A percentile compares a stretch with the other conserved stretches of the same genome.
Evolutionary conservation across 345 rosid genomes (phyloP).

Genomic region (Euphorbia tirucalli): DNA sequence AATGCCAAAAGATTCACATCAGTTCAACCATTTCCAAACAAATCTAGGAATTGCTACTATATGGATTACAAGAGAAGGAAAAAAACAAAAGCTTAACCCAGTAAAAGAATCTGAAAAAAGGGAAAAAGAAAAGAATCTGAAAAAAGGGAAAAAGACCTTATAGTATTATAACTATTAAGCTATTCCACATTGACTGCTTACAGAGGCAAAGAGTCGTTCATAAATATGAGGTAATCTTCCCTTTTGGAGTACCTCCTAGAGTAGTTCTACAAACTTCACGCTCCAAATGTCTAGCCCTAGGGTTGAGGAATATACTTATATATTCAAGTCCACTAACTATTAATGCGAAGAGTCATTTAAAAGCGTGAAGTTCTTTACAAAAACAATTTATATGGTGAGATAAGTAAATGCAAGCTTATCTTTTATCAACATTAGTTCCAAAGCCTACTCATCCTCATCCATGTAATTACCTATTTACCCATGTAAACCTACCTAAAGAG

Average conservation of each 20-base stretch:
- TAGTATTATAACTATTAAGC: no score
- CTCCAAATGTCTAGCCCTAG: no score
- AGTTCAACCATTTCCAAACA: conserved; percentile 4
- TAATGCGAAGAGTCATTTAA: no score
- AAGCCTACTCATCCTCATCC: neutral
- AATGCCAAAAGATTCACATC: conserved; percentile 10
- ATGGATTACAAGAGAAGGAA: neutral
- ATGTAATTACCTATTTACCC: neutral
- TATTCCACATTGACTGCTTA: no score
- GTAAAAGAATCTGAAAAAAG: neutral
- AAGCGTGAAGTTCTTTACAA: no score
- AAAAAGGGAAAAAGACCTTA: neutral
- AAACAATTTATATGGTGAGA: neutral
- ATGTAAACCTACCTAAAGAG: neutral
- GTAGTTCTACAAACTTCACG: no score
- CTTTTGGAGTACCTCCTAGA: no score
- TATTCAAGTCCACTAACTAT: no score
- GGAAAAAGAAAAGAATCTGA: no score
- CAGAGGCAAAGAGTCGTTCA: no score
- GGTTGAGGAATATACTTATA: no score
- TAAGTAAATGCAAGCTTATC: neutral
- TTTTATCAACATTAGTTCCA: neutral
- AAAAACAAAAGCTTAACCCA: neutral
- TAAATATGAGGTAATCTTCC: no score
- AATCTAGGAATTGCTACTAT: neutral